These are phyloP conservation scores for Arabis alpina DNA, from an alignment of 345 rosid genomes.

Conservation along the genomic window DNA sequence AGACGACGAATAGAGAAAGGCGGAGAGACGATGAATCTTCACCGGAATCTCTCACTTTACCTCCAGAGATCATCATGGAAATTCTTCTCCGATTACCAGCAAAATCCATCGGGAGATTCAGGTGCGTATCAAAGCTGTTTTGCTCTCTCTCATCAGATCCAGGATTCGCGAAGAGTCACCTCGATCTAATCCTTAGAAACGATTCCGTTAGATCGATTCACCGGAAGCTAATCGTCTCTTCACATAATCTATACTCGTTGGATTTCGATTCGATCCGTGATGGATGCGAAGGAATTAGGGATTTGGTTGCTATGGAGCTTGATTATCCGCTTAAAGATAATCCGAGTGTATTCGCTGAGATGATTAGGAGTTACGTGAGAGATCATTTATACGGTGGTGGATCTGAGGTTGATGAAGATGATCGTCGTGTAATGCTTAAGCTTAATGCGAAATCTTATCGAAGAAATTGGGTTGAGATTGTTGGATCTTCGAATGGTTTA, in stretches of 20 bases:
- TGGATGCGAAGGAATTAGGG: slow-evolving; percentile 10
- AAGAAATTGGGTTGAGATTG: slow-evolving; percentile 45
- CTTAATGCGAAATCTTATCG: slow-evolving; percentile 16
- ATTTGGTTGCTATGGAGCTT: slow-evolving; percentile 36
- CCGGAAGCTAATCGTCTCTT: slow-evolving; percentile 37
- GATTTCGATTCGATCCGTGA: slow-evolving; percentile 33
- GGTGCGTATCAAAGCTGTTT: slow-evolving; percentile 52
- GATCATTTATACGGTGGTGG: slow-evolving; percentile 29
- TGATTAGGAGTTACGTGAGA: slow-evolving; percentile 32
- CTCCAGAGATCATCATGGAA: slow-evolving; percentile 48
- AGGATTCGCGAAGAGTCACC: slow-evolving; percentile 45
- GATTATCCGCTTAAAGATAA: slow-evolving; percentile 41
- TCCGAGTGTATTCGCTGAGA: slow-evolving; percentile 28
- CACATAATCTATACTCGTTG: slow-evolving; percentile 34
- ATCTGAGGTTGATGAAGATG: slow-evolving; percentile 36
- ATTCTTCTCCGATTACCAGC: slow-evolving; percentile 51
- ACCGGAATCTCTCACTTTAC: slow-evolving; percentile 28
- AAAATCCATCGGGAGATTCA: slow-evolving; percentile 48
- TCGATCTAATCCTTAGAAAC: slow-evolving; percentile 24
- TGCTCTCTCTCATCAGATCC: slow-evolving; percentile 42
- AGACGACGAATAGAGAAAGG: slow-evolving; percentile 23
- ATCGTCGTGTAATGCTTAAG: slow-evolving; percentile 42
- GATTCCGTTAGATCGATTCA: background rate
- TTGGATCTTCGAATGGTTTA: slow-evolving; percentile 56
- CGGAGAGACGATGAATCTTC: background rate